A percentile compares a stretch with the other conserved stretches of the same genome.
Conservation (phyloP, 257 asterid genomes). For the Solanum lycopersicoides region DNA sequence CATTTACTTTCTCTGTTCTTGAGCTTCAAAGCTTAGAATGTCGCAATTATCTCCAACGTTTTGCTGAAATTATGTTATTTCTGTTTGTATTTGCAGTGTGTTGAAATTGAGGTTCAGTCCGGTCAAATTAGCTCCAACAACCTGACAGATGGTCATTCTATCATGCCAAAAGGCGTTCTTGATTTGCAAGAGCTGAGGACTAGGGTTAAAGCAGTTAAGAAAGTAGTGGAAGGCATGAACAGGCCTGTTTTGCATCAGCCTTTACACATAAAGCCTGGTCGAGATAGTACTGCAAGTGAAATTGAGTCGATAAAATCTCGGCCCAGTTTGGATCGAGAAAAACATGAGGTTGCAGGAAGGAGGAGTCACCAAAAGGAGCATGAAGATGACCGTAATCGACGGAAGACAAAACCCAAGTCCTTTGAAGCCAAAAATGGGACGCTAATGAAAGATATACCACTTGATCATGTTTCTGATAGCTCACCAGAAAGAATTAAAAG, state of each 20-base stretch:
- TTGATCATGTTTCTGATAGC: slow-evolving; percentile 59
- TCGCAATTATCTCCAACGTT: not conserved
- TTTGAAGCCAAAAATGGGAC: slow-evolving; percentile 27
- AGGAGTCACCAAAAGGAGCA: slow-evolving; percentile 15
- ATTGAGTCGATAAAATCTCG: slow-evolving; percentile 29
- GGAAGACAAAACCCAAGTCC: slow-evolving; percentile 31
- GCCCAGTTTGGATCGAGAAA: slow-evolving; percentile 27
- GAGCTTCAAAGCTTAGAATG: not conserved
- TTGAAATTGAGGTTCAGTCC: slow-evolving; percentile 19
- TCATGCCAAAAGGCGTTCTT: slow-evolving; percentile 13
- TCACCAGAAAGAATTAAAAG: slow-evolving; percentile 23
- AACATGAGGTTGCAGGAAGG: slow-evolving; percentile 12
- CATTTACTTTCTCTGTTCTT: not conserved
- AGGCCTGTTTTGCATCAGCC: slow-evolving; percentile 18
- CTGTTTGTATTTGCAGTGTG: slow-evolving; percentile 19
- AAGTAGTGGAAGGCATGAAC: slow-evolving; percentile 37
- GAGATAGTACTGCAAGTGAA: slow-evolving; percentile 22
- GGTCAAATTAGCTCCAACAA: slow-evolving; percentile 4
- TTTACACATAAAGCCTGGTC: slow-evolving; percentile 15
- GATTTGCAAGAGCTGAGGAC: slow-evolving; percentile 50
- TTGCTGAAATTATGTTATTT: not conserved
- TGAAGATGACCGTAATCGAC: slow-evolving; percentile 30
- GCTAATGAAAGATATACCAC: slow-evolving; percentile 81
- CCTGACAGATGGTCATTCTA: slow-evolving; percentile 23
- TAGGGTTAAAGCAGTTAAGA: slow-evolving; percentile 52